Base-by-base conservation (phyloP, 805 yeast species). In the Metschnikowia lachancei region DNA sequence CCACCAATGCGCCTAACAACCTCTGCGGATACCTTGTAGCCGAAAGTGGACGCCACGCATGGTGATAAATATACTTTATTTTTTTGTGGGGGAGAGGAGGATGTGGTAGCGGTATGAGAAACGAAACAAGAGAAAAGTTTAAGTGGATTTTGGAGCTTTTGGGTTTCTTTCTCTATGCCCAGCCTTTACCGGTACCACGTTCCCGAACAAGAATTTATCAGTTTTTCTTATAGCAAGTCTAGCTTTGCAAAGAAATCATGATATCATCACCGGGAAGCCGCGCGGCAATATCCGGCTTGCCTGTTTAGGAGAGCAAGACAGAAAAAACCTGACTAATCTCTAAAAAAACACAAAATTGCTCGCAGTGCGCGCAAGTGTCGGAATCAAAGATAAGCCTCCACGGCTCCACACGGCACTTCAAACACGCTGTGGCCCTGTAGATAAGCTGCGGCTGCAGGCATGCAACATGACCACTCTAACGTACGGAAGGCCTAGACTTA, bases 371-470 rank as follows among this genome's bases (percentile, higher is more conserved):
- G 17, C 28, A 12, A 20, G 28, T 26, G 10, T 26, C 12, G 28
- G 12, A 26, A 26, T 26, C 28, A n/a, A 24, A 31, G 35, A 44
- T 39, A 39, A 39, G 43, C 47, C 47, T 8, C 35, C 32, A 33
- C 36, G 7, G 14, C 8, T 29, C 40, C 39, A 44, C 32, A 35
- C 47, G 47, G 47, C 47, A 39, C 24, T 19, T 31, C 30, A 16
- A 22, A 14, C 22, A 18, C 18, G 34, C 34, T 31, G 17, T 31
- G 29, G 29, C 18, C 40, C 39, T 39, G 43, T 35, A 36, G 31
- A 33, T 22, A 38, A 10, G n/a, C n/a, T 18, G 4, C 17, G 22
- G 36, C 35, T 35, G 36, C 41, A 42, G 26, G 20, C 8, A 30
- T 42, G 46, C 46, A 31, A 36, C 37, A 39, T 19, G 35, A 18